Evolutionary conservation across 768 basidiomycete genomes (phyloP), one percentile per base, ranked within the genome.

Genomic region (Calocybe indica): DNA sequence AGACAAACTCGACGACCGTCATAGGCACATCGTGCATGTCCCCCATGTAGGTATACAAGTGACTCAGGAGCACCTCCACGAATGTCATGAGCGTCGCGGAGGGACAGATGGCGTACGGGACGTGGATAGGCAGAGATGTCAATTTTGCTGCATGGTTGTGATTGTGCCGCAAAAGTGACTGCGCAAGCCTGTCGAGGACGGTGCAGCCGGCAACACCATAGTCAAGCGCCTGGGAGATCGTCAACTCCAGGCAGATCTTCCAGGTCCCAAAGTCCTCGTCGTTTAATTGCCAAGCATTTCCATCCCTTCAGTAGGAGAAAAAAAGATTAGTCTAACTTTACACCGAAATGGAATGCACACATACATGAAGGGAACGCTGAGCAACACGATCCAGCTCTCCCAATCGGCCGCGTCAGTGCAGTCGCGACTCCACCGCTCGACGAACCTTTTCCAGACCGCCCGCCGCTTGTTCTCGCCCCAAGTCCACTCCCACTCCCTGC

Each of bases 341-440:
- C 35, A 37, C 11, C 12, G 32, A 47, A 54, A 51, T 40, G 30
- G 29, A 54, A 50, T 56, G 42, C 44, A 45, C 14, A 73, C 76
- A 61, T 58, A 81, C 82, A 68, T 64, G 54, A 88, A 90, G 5
- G 87, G 88, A 43, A 79, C 69, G 29, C 72, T 72, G 28, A 85
- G 68, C 15, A 88, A 68, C 14, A 75, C 58, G 11, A 75, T 62
- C 13, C 73, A 73, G 10, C 74, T 72, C 50, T 83, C 79, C 80
- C 80, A 87, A 13, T 60, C 64, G 1, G 69, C 70, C 11, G 69
- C 67, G 2, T 54, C 54, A 42, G 35, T 34, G 30, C 31, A n/a
- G 2, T 72, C 68, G 10, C 67, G 65, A 45, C 60, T 66, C 85
- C 88, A 90, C 13, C 68, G 68, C 47, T 78, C 70, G 14, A 74